Base-by-base conservation (phyloP, 1,284 basidiomycete genomes). In the Melampsora medusae region DNA sequence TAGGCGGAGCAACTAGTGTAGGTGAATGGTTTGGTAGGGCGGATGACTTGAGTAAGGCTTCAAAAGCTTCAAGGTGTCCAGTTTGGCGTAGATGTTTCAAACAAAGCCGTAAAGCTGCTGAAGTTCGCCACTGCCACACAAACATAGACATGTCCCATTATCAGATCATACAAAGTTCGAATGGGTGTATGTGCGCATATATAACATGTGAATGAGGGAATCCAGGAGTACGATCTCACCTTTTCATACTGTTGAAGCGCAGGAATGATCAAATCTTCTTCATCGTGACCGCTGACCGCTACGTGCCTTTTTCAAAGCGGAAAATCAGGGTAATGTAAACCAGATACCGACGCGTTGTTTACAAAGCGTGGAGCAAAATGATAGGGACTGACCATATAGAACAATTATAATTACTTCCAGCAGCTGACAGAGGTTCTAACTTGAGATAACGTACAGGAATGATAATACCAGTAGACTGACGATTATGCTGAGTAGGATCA, bases 71-170 rank as follows among this genome's bases (percentile, higher is more conserved):
- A 7, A 68, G 12, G n/a, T 75, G 72, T 31, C 72, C 72, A 17
- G 72, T 67, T 68, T 75, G 65, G 6, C 72, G 72, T 17, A 75
- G 46, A 59, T 75, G 72, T 31, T 75, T 75, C 50, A 76, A 70
- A 33, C 92, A 86, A 79, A 90, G 88, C 46, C 88, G 86, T 67
- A 92, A 84, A 17, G 88, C 86, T 16, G 86, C 83, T 2, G 85
- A 86, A 85, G 92, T 90, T 78, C 87, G 86, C 80, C 89, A 86
- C 90, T 91, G 78, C 53, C 19, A 33, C 19, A 33, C 22, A 42
- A 31, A 33, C 28, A n/a, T 33, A 38, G 28, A 64, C 16, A 46
- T 17, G 16, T 16, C 42, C 14, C 14, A 46, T 42, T 2, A 46
- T 46, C 42, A 46, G 28, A 22, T 25, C 28, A 25, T n/a, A 22